Base-by-base conservation (phyloP, 2,329 filamentous ascomycete genomes). In the Helotiales sp. region DNA sequence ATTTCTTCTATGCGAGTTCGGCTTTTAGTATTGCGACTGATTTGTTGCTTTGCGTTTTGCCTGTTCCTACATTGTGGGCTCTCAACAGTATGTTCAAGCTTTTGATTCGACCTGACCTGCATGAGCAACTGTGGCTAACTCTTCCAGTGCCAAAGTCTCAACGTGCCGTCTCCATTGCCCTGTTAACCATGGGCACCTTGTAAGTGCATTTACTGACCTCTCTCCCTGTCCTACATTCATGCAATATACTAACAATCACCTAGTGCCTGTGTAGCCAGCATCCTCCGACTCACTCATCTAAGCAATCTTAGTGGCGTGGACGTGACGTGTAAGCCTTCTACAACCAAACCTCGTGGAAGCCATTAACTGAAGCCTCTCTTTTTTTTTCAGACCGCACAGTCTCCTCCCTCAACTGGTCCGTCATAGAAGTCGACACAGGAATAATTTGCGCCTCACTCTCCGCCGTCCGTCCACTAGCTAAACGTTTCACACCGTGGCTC, bases 381-480 rank as follows among this genome's bases (percentile, higher is more conserved):
- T 25, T 33, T 10, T 34, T 12, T n/a, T n/a, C 22, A 62, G 60
- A 57, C 22, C 27, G 55, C 13, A 65, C 66, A 36, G 67, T 69
- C 17, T 64, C 69, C 27, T 60, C 71, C n/a, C 64, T 71, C 5
- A 67, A 69, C 29, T 73, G 71, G 71, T 71, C 67, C 27, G 61
- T 69, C 15, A 67, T 71, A 40, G 70, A 73, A 58, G 63, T 65
- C 34, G 66, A 66, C 38, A 66, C 69, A 5, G 76, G 73, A 19
- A 77, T 79, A 22, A 69, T 71, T 31, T 77, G 70, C 7, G 76
- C 75, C 42, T 77, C 75, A 40, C 74, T 77, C 1, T 69, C 70
- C 0, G 70, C 76, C 6, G 74, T 70, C 1, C 76, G 74, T 0
- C 77, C 73, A 6, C 73, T 78, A 2, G 48, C 53, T 5, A 51